Evolutionary conservation across 1,284 basidiomycete species (phyloP).

Genomic region (Apiotrichum brassicae): DNA sequence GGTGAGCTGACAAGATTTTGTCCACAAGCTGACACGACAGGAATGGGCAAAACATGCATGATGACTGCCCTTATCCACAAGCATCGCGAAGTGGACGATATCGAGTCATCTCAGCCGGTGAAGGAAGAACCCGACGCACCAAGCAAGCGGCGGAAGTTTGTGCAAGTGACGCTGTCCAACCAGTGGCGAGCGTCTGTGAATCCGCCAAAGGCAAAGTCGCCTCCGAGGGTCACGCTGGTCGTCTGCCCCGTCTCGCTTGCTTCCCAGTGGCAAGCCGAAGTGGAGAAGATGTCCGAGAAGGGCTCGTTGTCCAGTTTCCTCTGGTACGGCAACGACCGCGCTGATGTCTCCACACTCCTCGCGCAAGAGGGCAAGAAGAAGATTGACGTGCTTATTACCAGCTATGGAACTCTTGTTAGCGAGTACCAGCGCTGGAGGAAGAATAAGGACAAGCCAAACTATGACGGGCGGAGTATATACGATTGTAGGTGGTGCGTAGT

Average conservation of each 20-base stretch:
- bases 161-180: slow-evolving; percentile 43
- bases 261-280: slow-evolving; percentile 83
- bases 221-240: slow-evolving; percentile 67
- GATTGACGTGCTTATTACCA: slow-evolving; percentile 78
- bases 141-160: slow-evolving; percentile 41
- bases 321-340: slow-evolving; percentile 80
- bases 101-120: slow-evolving; percentile 3
- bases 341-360: slow-evolving; percentile 61
- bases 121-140: slow-evolving; percentile 18
- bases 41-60: slow-evolving; percentile 94
- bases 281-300: slow-evolving; percentile 59
- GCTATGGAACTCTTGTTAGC: slow-evolving; percentile 79
- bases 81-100: slow-evolving; percentile 51
- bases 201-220: slow-evolving; percentile 20
- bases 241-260: slow-evolving; percentile 89
- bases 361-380: slow-evolving; percentile 51
- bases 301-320: slow-evolving; percentile 60
- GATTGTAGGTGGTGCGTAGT: slow-evolving; percentile 54
- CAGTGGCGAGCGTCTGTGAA: slow-evolving; percentile 41
- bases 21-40: slow-evolving; percentile 49
- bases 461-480: slow-evolving; percentile 53
- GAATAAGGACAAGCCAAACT: slow-evolving; percentile 52
- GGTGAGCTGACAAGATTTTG: slow-evolving; percentile 18
- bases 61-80: slow-evolving; percentile 83
- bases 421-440: slow-evolving; percentile 63